A percentile compares a stretch with the other conserved stretches of the same genome.
Conservation (phyloP, 352 stramenopile genomes). For the Phytophthora cactorum region DNA sequence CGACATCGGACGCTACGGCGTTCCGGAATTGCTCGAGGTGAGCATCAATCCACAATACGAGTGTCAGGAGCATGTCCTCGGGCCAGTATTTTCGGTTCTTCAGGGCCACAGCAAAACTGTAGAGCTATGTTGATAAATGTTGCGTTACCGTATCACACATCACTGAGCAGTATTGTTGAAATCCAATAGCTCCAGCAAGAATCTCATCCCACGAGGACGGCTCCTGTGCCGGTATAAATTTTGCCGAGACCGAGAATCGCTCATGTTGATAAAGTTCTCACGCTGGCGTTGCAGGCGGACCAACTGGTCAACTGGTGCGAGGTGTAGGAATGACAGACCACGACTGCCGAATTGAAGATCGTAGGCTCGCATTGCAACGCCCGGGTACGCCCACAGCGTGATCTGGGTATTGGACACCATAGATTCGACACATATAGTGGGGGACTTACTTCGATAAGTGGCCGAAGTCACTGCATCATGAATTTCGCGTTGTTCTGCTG, state of each 20-base stretch:
- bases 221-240: background rate
- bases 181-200: background rate
- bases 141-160: background rate
- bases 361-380: background rate
- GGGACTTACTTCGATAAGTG: background rate
- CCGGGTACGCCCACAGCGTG: background rate
- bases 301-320: background rate
- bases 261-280: background rate
- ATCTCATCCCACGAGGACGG: background rate
- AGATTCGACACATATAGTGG: background rate
- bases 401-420: background rate
- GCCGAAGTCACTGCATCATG: background rate
- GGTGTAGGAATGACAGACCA: background rate
- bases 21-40: too few relatives aligned
- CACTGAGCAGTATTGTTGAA: background rate
- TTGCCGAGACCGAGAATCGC: background rate
- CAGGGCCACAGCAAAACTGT: too few relatives aligned
- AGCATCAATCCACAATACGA: too few relatives aligned
- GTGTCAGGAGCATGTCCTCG: too few relatives aligned
- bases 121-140: too few relatives aligned
- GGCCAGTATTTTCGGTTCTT: too few relatives aligned
- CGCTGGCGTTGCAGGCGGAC: background rate
- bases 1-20: too few relatives aligned
- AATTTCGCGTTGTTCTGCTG: background rate
- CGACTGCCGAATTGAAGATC: background rate